Base-by-base conservation (phyloP, 1,284 basidiomycete species). In the Tilletia horrida region DNA sequence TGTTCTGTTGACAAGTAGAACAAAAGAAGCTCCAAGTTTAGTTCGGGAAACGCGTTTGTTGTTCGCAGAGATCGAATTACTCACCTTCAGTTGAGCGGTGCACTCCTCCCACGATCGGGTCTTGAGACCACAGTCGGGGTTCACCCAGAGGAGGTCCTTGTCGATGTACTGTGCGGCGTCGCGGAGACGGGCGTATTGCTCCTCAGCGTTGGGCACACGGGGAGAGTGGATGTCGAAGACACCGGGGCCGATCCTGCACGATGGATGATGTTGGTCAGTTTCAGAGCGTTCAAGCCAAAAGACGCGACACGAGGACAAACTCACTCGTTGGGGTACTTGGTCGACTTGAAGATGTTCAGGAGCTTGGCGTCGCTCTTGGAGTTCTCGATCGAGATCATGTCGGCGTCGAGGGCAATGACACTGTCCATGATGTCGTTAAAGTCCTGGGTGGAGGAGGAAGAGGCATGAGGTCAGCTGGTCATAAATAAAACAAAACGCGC, bases 341-440 rank as follows among this genome's bases (percentile, higher is more conserved):
- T 91, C 74, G 91, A 86, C 87, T 92, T 89, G 90, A 98, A 99
- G 79, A 93, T 93, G 74, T 90, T 88, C 80, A 99, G 87, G 71
- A 98, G 88, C 87, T 98, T 97, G 67, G 78, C 78, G 68, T 76
- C 77, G 35, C 75, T 74, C 77, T 81, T 82, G 69, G 73, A 75
- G 70, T 94, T 93, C 85, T 97, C 95, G 82, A 99, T 97, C 66
- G 93, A 97, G 86, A 99, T 97, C 84, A 97, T 93, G 84, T 99
- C 96, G 77, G 95, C 94, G 82, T 99, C 96, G 72, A 98, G 90
- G 77, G 91, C 89, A 84, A 96, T 90, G 84, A 98, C 97, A 78
- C 92, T 94, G 66, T 91, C 88, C 91, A 97, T 97, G 85, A 97
- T 96, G 84, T 96, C 92, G 85, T 91, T 91, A 83, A 97, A 98